Evolutionary conservation across 2,329 filamentous ascomycete genomes (phyloP), one percentile per base, ranked within the genome.

Genomic region (Aureobasidium leucospermi): DNA sequence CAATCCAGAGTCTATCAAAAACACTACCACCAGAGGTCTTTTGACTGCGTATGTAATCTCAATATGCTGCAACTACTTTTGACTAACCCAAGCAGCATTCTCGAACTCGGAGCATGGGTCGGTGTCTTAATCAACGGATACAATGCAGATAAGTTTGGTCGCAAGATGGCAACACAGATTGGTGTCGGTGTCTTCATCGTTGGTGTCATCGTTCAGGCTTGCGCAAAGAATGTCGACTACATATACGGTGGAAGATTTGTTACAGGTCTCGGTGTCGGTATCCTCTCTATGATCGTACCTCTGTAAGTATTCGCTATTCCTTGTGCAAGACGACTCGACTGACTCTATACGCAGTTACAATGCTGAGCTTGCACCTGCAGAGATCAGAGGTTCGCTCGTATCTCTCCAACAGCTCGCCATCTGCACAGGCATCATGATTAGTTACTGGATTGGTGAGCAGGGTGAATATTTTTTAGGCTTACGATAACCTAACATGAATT

Each of bases 31-130:
- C 6, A 52, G 57, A 53, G 60, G 60, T 19, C 49, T 60, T 6
- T 45, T 60, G 7, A 62, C 60, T 39, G 49, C 60, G 55, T 58
- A 23, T 4, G 55, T 41, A 16, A 11, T 1, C 34, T 4, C 51
- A 32, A 19, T n/a, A 2, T 15, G 23, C 15, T 29, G 2, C 29
- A 23, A 4, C 4, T 13, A 15, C 5, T 6, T 34, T 6, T 19
- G 6, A 15, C 51, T 55, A n/a, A 55, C 6, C n/a, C 4, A 6
- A 58, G 16, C 55, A 58, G 55, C 2, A 89, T 90, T 63, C 81
- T 91, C 29, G 87, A 90, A 68, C 80, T 91, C 1, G 88, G 88
- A 56, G 88, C 87, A 45, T 91, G 87, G 87, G 68, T 89, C n/a
- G 88, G 88, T 39, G 83, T 85, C 0, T 72, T 92, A 3, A 77